Percentiles rank a stretch among this genome's conserved stretches.
Conservation (phyloP, 306 rosid genomes). For the Aeschynomene evenia region DNA sequence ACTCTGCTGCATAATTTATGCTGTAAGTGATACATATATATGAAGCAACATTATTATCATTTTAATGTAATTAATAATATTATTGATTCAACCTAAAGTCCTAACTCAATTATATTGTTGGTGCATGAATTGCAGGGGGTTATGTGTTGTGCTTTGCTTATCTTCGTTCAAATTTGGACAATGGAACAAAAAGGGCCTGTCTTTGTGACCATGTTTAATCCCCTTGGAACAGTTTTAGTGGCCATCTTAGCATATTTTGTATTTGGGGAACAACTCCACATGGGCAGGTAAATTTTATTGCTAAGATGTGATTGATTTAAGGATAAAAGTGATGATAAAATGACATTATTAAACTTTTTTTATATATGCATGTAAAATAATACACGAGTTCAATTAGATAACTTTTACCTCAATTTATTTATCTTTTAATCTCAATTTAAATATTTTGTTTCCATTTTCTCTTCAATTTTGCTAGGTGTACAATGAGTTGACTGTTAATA, state of each 20-base stretch:
- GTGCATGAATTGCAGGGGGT: constrained; percentile 30
- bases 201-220: constrained; percentile 44
- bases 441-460: no score
- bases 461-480: no score
- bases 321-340: no score
- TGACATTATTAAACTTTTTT: no score
- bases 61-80: neutral
- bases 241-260: constrained; percentile 37
- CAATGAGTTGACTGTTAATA: no score
- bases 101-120: neutral
- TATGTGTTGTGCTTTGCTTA: constrained; percentile 24
- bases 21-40: constrained; percentile 26
- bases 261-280: constrained; percentile 38
- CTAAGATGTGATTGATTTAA: no score
- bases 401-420: no score
- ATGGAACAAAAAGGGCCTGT: constrained; percentile 39
- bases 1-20: constrained; percentile 35
- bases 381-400: no score
- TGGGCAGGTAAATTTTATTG: constrained; percentile 54
- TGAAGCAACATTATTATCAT: constrained; percentile 16
- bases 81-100: neutral
- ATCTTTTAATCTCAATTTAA: no score
- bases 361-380: no score
- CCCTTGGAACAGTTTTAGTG: constrained; percentile 37
- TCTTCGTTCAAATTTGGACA: constrained; percentile 44